These are phyloP conservation scores for Agrocybe praecox DNA, from an alignment of 768 basidiomycete genomes.

Conservation along the genomic window DNA sequence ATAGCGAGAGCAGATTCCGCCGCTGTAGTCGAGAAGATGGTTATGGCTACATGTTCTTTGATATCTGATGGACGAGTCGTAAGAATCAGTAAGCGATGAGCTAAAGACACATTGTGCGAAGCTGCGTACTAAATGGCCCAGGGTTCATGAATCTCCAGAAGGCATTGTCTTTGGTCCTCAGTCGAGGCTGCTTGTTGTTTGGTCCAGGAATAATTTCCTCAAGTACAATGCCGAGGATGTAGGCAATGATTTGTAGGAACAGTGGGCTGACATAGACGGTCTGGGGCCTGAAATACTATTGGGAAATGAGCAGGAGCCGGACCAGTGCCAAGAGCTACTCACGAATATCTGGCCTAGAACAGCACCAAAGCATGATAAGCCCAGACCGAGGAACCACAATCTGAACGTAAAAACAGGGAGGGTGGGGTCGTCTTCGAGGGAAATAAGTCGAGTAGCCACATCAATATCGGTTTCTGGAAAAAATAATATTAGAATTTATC, in stretches of 20 bases:
- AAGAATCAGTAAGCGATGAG: not conserved
- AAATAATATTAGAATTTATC: not conserved
- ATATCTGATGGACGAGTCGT: slow-evolving; percentile 34
- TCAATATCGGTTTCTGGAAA: slow-evolving; percentile 45
- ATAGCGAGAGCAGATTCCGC: slow-evolving; percentile 59
- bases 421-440: slow-evolving; percentile 53
- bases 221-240: slow-evolving; percentile 49
- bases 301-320: too few species aligned
- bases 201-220: slow-evolving; percentile 42
- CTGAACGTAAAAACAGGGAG: slow-evolving; percentile 56
- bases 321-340: too few species aligned
- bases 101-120: too few species aligned
- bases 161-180: slow-evolving; percentile 33
- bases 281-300: slow-evolving; percentile 56
- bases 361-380: slow-evolving; percentile 57
- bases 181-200: slow-evolving; percentile 21
- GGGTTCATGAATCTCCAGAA: slow-evolving; percentile 65
- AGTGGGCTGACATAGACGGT: slow-evolving; percentile 50
- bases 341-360: slow-evolving; percentile 54
- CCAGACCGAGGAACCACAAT: slow-evolving; percentile 56
- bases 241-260: slow-evolving; percentile 54
- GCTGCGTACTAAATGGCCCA: slow-evolving; percentile 59
- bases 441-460: slow-evolving; percentile 49
- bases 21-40: slow-evolving; percentile 63
- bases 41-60: slow-evolving; percentile 64